Base-by-base conservation (phyloP, 1,284 basidiomycete genomes). In the Cryptococcus amylolentus region DNA sequence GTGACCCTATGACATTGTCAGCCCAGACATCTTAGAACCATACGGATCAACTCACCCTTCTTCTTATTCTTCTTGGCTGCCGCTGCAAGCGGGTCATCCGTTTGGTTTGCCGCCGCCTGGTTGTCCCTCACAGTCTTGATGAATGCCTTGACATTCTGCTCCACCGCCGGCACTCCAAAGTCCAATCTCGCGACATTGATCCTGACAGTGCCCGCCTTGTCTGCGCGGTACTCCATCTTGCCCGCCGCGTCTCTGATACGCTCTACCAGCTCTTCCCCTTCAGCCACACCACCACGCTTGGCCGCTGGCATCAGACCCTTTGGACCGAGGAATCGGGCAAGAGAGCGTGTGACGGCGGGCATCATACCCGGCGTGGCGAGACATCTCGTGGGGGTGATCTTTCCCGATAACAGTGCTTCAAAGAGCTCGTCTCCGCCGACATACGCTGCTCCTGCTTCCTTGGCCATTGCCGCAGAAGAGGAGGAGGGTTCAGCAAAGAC, bases 251-350 rank as follows among this genome's bases (percentile, higher is more conserved):
- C 85, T 64, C 84, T 82, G 57, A 98, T 87, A 57, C 88, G 91
- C 14, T 85, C 84, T 14, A 80, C 85, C 55, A 96, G 81, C 47
- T 72, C 69, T 37, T 62, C 61, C 58, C 95, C 89, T 53, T 91
- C 88, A 0, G 89, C 90, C 8, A 98, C 95, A 0, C 94, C 96
- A 3, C 95, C 95, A 63, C 95, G 84, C 76, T 94, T 88, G 60
- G 88, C 88, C 8, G 89, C 90, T 14, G 95, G 95, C 92, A 98
- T 98, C 52, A 98, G 78, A 60, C 94, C 94, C 59, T 91, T 86
- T 43, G 92, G 94, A 70, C 95, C 96, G 27, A 98, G 82, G 58
- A 91, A 84, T 64, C 94, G 86, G 37, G 93, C 94, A 7, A 98
- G 82, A 65, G 84, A 84, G 13, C 87, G 85, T 26, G 88, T 86